A percentile compares a stretch with the other conserved stretches of the same genome.
phyloP scores from a whole-genome alignment of 345 rosid species.

The Gossypium ekmanianum region DNA sequence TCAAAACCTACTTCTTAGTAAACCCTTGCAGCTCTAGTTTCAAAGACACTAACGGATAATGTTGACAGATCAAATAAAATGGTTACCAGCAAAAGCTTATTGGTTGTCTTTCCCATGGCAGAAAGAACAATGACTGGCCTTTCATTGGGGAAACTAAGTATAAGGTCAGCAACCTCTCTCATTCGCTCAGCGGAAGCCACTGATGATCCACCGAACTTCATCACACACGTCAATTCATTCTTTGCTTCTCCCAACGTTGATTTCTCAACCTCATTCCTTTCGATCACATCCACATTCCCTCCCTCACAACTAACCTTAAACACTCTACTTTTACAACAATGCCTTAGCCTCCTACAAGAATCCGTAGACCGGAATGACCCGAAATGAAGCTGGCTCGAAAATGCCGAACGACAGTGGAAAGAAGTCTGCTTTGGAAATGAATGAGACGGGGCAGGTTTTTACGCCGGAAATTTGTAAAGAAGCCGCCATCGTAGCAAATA shows the following conservation, averaged over 20 bases:
- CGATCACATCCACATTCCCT: conserved; percentile 34
- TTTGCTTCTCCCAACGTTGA: conserved; percentile 21
- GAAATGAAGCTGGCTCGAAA: conserved; percentile 19
- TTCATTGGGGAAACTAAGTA: conserved; percentile 69
- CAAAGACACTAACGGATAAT: not conserved
- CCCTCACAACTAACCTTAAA: conserved; percentile 37
- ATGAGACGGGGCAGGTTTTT: conserved; percentile 1
- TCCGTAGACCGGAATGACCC: not conserved
- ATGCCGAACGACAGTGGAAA: conserved; percentile 15
- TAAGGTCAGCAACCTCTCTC: conserved; percentile 81
- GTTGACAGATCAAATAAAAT: not conserved
- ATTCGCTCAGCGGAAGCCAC: conserved; percentile 81
- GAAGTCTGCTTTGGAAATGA: not conserved
- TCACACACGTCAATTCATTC: conserved; percentile 64
- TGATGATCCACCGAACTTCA: conserved; percentile 98
- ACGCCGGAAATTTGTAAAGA: conserved; percentile 26
- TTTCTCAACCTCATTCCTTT: conserved; percentile 20
- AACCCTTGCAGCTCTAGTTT: not conserved
- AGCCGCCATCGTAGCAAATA: conserved; percentile 13
- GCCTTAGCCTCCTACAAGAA: not conserved
- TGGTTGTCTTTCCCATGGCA: conserved; percentile 97
- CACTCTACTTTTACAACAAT: conserved; percentile 21
- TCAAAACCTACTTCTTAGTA: not conserved
- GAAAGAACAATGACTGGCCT: conserved; percentile 88
- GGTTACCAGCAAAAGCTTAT: conserved; percentile 74